phyloP scores from a whole-genome alignment of 257 asterid species.

The Asclepias syriaca region DNA sequence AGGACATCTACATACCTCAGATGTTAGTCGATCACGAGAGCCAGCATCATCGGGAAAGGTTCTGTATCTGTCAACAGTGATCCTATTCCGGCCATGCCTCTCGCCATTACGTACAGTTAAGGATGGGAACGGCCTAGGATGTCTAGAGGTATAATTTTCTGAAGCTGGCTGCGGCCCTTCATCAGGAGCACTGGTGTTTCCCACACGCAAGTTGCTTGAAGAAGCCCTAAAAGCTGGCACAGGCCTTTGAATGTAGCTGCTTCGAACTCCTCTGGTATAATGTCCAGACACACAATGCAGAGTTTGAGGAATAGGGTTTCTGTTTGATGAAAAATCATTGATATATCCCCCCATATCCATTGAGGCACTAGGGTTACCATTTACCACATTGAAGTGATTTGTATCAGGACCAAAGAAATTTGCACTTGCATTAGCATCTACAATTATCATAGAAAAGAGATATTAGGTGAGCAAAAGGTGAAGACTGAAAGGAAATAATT shows the following conservation, averaged over 20 bases:
- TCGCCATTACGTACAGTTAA: constrained; percentile 37
- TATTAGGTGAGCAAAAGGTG: constrained; percentile 10
- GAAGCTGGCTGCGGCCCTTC: constrained; percentile 45
- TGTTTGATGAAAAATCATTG: constrained; percentile 36
- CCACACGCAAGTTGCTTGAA: constrained; percentile 45
- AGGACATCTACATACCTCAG: constrained; percentile 41
- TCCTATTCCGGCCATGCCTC: constrained; percentile 43
- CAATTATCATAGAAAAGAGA: constrained; percentile 23
- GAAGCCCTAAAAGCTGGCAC: constrained; percentile 46
- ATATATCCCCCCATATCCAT: constrained; percentile 38
- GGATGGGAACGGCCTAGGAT: constrained; percentile 40
- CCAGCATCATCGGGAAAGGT: constrained; percentile 38
- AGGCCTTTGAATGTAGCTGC: constrained; percentile 45
- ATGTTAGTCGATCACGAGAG: constrained; percentile 40
- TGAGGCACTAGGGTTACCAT: constrained; percentile 38
- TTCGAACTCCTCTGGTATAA: constrained; percentile 51
- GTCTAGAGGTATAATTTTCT: constrained; percentile 45
- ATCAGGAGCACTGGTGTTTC: constrained; percentile 37
- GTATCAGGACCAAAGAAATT: constrained; percentile 44
- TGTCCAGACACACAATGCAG: constrained; percentile 31
- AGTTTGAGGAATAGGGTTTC: constrained; percentile 41
- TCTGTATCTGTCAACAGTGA: constrained; percentile 43
- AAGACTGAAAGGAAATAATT: background rate
- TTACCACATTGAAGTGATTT: constrained; percentile 30
- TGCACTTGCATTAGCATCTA: constrained; percentile 54